Conservation (phyloP, 2,329 filamentous ascomycete species). For the Gaeumannomyces sp. region DNA sequence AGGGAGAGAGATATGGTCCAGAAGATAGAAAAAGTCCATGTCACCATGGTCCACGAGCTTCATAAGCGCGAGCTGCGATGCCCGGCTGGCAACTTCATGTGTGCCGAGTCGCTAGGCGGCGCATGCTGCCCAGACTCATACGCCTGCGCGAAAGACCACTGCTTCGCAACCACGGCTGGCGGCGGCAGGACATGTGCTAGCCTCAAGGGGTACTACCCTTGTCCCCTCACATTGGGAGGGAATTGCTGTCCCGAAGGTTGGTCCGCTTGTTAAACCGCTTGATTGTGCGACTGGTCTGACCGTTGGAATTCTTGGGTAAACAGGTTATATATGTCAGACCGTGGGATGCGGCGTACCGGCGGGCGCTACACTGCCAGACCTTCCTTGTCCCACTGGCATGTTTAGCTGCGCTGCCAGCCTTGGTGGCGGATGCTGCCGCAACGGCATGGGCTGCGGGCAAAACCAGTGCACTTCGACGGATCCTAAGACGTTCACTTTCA, state of each 20-base stretch:
- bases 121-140: conserved; percentile 44
- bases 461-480: conserved; percentile 42
- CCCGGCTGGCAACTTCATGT: conserved; percentile 21
- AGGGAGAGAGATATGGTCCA: conserved; percentile 10
- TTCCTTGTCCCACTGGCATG: conserved; percentile 37
- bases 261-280: conserved; percentile 1
- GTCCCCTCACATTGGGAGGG: conserved; percentile 31
- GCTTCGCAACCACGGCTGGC: conserved; percentile 38
- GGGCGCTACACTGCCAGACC: conserved; percentile 30
- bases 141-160: conserved; percentile 40
- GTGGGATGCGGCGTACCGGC: conserved; percentile 37
- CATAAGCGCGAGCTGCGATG: conserved; percentile 14
- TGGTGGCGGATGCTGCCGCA: conserved; percentile 47
- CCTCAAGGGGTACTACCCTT: conserved; percentile 32
- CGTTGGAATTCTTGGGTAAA: background rate
- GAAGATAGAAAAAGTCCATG: conserved; percentile 17
- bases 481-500: conserved; percentile 38
- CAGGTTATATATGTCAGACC: conserved; percentile 36
- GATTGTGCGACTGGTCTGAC: conserved; percentile 13
- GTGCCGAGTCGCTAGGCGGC: conserved; percentile 33
- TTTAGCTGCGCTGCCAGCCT: conserved; percentile 44
- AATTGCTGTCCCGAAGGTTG: conserved; percentile 24
- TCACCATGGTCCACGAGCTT: conserved; percentile 14
- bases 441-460: conserved; percentile 41
- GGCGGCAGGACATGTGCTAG: conserved; percentile 31